These are phyloP conservation scores for Panicum virgatum DNA, from an alignment of 202 grass and related monocot species.

Conservation along the genomic window DNA sequence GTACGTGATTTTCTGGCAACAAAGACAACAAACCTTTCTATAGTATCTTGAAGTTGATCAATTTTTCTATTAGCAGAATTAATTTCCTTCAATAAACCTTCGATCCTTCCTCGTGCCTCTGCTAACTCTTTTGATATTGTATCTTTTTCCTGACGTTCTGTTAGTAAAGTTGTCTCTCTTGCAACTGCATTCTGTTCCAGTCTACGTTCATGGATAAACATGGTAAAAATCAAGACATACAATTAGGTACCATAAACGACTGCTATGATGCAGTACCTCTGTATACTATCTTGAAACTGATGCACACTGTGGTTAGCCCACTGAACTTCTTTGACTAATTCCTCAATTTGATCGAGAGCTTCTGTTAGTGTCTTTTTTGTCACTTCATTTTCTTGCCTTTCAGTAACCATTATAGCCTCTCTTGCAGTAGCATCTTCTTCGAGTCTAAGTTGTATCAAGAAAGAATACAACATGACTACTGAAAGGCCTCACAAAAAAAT, in stretches of 20 bases:
- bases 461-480: constrained; percentile 17
- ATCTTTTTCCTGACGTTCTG: constrained; percentile 64
- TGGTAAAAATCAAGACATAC: constrained; percentile 39
- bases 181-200: constrained; percentile 65
- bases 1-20: constrained; percentile 30
- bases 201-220: constrained; percentile 59
- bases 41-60: constrained; percentile 60
- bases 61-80: constrained; percentile 59
- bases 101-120: constrained; percentile 58
- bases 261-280: constrained; percentile 46
- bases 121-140: constrained; percentile 54
- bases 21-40: constrained; percentile 69
- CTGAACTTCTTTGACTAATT: constrained; percentile 78
- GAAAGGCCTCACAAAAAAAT: background rate
- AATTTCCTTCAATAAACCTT: constrained; percentile 65
- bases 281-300: constrained; percentile 57
- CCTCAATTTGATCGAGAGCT: constrained; percentile 69
- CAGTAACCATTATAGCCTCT: constrained; percentile 59
- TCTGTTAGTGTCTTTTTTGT: constrained; percentile 60
- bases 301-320: constrained; percentile 58
- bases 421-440: constrained; percentile 47
- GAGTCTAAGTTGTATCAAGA: constrained; percentile 44
- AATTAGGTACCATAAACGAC: constrained; percentile 37
- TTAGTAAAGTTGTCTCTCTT: constrained; percentile 64
- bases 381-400: constrained; percentile 69